Evolutionary conservation across 2,329 filamentous ascomycete genomes (phyloP).

Genomic region (Colletotrichum sp.): DNA sequence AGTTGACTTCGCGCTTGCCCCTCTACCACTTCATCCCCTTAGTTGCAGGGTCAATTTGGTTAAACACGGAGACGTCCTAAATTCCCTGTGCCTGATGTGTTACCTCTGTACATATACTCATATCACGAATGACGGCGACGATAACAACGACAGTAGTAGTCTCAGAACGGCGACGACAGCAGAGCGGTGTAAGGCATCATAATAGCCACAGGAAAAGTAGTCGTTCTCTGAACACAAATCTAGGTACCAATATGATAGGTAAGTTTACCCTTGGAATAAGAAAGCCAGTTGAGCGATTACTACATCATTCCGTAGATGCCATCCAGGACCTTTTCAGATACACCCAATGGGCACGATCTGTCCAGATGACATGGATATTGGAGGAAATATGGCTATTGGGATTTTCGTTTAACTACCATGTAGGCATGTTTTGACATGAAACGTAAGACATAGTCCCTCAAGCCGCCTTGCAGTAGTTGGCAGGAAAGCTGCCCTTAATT

Average conservation of each 20-base stretch:
- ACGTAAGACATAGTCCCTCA: slow-evolving; percentile 16
- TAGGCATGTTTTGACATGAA: neutral
- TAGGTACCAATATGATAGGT: neutral
- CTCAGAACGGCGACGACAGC: too few species aligned
- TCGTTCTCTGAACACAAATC: too few species aligned
- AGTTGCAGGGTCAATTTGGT: neutral
- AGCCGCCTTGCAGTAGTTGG: slow-evolving; percentile 73
- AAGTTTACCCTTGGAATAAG: neutral
- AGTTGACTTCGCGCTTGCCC: neutral
- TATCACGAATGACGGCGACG: too few species aligned
- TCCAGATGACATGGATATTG: neutral
- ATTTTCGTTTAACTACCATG: neutral
- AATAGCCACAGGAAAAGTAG: too few species aligned
- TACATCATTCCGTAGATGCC: neutral
- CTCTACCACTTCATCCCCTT: neutral
- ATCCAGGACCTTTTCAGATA: neutral
- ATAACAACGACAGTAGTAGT: too few species aligned
- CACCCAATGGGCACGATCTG: neutral
- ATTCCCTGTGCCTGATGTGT: too few species aligned
- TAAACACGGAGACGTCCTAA: neutral
- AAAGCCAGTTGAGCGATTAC: neutral
- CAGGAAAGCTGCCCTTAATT: slow-evolving; percentile 75
- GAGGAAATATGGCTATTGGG: neutral
- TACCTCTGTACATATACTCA: too few species aligned
- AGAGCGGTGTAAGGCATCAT: too few species aligned